Percentiles rank a stretch among this genome's conserved stretches.
Conservation (phyloP, 2,329 filamentous ascomycete species). For the Alternaria hordeiaustralica region DNA sequence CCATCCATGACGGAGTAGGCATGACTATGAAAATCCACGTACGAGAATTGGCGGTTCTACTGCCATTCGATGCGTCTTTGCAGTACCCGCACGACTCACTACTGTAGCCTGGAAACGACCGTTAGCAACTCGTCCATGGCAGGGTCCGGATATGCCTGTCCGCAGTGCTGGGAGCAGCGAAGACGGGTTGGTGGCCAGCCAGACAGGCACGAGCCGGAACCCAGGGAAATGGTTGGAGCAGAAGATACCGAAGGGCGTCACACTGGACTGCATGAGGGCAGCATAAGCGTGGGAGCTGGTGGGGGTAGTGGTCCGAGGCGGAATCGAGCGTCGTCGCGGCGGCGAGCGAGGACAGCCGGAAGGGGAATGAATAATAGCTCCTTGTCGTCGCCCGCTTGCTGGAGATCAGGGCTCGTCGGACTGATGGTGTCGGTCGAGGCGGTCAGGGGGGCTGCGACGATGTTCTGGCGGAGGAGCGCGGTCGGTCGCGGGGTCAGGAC, state of each 20-base stretch:
- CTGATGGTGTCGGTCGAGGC: slow-evolving; percentile 2
- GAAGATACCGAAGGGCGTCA: slow-evolving; percentile 51
- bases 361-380: slow-evolving; percentile 24
- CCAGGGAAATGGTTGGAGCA: slow-evolving; percentile 48
- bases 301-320: slow-evolving; percentile 33
- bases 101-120: slow-evolving; percentile 52
- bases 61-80: slow-evolving; percentile 55
- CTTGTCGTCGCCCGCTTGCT: neutral
- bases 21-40: slow-evolving; percentile 41
- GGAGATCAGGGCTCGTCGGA: neutral
- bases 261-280: slow-evolving; percentile 51
- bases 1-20: slow-evolving; percentile 8
- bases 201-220: slow-evolving; percentile 45
- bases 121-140: slow-evolving; percentile 24
- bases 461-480: slow-evolving; percentile 20
- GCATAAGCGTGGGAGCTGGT: slow-evolving; percentile 50
- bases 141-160: slow-evolving; percentile 12
- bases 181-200: slow-evolving; percentile 38
- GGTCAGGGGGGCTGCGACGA: neutral
- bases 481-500: slow-evolving; percentile 20
- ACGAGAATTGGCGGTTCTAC: slow-evolving; percentile 57
- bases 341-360: slow-evolving; percentile 17
- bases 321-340: slow-evolving; percentile 21
- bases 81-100: slow-evolving; percentile 59
- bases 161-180: slow-evolving; percentile 6